phyloP scores from a whole-genome alignment of 305 asterid genomes.

The Coffea humblotiana region DNA sequence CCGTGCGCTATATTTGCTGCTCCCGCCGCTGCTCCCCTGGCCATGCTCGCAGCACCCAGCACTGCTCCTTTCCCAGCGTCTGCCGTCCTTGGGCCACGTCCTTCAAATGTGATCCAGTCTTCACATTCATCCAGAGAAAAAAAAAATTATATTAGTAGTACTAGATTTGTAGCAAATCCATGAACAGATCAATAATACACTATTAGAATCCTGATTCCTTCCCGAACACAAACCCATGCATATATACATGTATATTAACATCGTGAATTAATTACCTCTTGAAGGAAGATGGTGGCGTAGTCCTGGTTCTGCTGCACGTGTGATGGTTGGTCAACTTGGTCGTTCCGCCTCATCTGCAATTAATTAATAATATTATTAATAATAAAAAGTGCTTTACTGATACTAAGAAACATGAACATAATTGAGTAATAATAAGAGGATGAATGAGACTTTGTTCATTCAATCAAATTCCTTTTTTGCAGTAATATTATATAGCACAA shows the following conservation, averaged over 20 bases:
- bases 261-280: conserved; percentile 41
- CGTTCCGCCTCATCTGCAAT: conserved; percentile 52
- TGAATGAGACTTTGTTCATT: background rate
- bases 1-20: conserved; percentile 36
- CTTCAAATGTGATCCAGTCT: conserved; percentile 45
- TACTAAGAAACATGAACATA: background rate
- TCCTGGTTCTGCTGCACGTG: conserved; percentile 32
- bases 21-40: conserved; percentile 34
- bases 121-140: background rate
- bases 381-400: background rate
- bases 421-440: background rate
- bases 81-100: conserved; percentile 38
- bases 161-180: background rate
- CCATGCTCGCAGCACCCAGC: conserved; percentile 28
- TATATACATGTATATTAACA: background rate
- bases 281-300: conserved; percentile 39
- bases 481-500: background rate
- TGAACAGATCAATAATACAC: too few relatives aligned
- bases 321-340: conserved; percentile 35
- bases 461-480: background rate
- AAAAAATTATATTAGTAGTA: background rate
- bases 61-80: conserved; percentile 38
- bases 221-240: too few relatives aligned
- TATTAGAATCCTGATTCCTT: too few relatives aligned
- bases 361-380: too few relatives aligned